Evolutionary conservation across 2,329 filamentous ascomycete species (phyloP), one percentile per base, ranked within the genome.

Genomic region (Trichoderma brevicompactum): DNA sequence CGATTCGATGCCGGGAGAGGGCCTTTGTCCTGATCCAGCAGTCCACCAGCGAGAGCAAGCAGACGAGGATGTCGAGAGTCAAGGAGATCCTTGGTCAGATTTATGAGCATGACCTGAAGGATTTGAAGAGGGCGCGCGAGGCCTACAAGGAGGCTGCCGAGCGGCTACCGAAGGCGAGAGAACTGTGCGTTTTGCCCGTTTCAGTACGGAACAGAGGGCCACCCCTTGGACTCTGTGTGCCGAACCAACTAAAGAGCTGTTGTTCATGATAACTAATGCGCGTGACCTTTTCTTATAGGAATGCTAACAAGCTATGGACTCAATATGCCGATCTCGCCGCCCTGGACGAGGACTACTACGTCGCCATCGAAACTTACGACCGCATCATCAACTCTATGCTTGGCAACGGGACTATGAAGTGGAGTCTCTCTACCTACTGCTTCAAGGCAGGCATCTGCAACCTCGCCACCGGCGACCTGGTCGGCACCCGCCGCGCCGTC

Each of bases 391-490:
- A 86, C 65, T 85, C 86, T 49, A 90, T 90, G 41, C 88, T 97
- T 72, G 89, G 89, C 78, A 97, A 96, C 82, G 95, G 96, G 77
- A 83, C 97, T 66, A 94, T 96, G 91, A 91, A 89, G 76, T 96
- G 92, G 87, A 92, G 88, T 54, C 92, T 98, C 69, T 98, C 97
- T 79, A 93, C 97, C 70, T 97, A 97, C 80, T 89, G 97, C 74
- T 85, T 98, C 74, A 97, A 97, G 81, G 92, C 92, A 0, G 94
- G 93, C 38, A 91, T 98, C 75, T 97, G 94, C 81, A 90, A 96
- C 76, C 84, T 98, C 43, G 87, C 87, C 44, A 83, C 81, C 17
- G 82, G 83, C 67, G 94, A 98, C 76, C 81, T 90, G 72, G 91
- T 97, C 62, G 91, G 89, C 54, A 85, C 89, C 17, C 89, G 89